Evolutionary conservation across 371 early-diverging fungal species (phyloP).

Genomic region (Circinella minor): DNA sequence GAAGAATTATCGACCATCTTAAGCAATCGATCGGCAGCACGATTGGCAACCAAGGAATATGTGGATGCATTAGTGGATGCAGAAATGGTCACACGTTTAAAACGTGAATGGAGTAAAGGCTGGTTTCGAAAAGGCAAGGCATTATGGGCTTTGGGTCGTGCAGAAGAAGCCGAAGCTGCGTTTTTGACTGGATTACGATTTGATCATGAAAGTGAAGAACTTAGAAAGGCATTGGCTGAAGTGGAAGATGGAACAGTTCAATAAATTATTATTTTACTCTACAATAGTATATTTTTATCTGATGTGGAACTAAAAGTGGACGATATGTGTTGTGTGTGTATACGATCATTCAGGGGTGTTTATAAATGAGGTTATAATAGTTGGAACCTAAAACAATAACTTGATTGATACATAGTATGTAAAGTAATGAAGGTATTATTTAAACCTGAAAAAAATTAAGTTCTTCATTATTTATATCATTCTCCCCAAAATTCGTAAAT

Average conservation of each 20-base stretch:
- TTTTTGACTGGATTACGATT: constrained; percentile 70
- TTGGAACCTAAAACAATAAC: no score
- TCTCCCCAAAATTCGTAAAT: no score
- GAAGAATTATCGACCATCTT: constrained; percentile 76
- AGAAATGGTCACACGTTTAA: constrained; percentile 74
- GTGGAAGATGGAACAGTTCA: constrained; percentile 8
- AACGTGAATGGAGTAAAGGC: constrained; percentile 81
- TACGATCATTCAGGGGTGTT: no score
- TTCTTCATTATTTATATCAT: no score
- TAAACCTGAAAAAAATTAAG: no score
- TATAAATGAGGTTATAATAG: no score
- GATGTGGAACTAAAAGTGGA: no score
- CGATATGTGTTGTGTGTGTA: no score
- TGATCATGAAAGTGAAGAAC: constrained; percentile 72
- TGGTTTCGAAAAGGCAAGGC: constrained; percentile 83
- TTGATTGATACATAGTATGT: no score
- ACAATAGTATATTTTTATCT: no score
- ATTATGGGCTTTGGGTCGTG: constrained; percentile 65
- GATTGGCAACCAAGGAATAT: constrained; percentile 67
- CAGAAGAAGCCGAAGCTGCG: constrained; percentile 71
- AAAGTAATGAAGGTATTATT: no score
- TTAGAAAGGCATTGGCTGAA: constrained; percentile 44
- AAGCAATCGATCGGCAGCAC: constrained; percentile 76
- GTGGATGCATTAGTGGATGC: constrained; percentile 80
- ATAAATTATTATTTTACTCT: background rate